Percentiles rank a stretch among this genome's conserved stretches.
These are phyloP conservation scores for Kwoniella botswanensis DNA, from an alignment of 768 basidiomycete genomes.

Conservation along the genomic window DNA sequence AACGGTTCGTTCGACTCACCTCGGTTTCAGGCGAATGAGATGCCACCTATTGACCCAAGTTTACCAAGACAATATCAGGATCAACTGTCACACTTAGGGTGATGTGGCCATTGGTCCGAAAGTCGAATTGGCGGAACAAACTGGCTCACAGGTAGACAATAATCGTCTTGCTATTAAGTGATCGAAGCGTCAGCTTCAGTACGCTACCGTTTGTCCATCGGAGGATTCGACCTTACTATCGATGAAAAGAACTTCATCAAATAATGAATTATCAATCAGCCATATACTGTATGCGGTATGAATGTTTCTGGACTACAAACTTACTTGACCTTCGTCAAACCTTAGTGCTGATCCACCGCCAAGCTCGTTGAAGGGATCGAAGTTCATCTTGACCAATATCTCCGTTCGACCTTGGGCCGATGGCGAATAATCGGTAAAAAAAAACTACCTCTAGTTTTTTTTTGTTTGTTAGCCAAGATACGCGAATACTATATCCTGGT, in stretches of 20 bases:
- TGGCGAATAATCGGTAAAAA: background rate
- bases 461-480: too few relatives aligned
- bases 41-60: constrained; percentile 6
- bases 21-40: constrained; percentile 32
- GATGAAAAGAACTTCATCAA: constrained; percentile 15
- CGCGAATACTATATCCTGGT: too few relatives aligned
- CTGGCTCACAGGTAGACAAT: constrained; percentile 26
- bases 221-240: background rate
- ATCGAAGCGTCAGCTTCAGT: background rate
- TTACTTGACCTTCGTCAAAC: constrained; percentile 26
- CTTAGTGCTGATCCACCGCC: constrained; percentile 21
- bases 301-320: background rate
- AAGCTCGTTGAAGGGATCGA: constrained; percentile 20
- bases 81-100: background rate
- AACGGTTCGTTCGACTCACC: constrained; percentile 11
- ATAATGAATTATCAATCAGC: background rate
- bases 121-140: background rate
- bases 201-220: too few relatives aligned
- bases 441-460: too few relatives aligned
- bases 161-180: constrained; percentile 28
- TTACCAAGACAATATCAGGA: background rate
- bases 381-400: background rate
- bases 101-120: background rate
- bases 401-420: background rate
- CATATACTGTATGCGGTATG: background rate